Percentiles rank a stretch among this genome's conserved stretches.
Conservation (phyloP, 1,284 basidiomycete species). For the Phellopilus nigrolimitatus region DNA sequence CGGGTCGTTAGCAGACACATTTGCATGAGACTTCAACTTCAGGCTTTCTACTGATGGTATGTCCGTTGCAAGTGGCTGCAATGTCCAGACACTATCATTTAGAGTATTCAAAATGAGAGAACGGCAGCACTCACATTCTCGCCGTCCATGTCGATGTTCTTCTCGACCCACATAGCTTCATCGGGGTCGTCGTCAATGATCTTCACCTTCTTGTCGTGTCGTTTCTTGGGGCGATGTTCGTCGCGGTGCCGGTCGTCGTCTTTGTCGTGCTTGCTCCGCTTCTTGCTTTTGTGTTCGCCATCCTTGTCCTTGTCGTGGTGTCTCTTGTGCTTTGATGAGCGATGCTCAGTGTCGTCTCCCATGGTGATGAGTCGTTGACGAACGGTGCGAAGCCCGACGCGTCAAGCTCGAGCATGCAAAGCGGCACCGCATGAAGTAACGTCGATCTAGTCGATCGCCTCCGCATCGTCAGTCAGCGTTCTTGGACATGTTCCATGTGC, state of each 20-base stretch:
- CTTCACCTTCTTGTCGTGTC: conserved; percentile 34
- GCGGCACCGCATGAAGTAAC: too few relatives aligned
- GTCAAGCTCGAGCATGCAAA: too few relatives aligned
- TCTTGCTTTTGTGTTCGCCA: conserved; percentile 42
- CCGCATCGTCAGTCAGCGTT: too few relatives aligned
- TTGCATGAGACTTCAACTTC: conserved; percentile 57
- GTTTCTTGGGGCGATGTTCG: conserved; percentile 27
- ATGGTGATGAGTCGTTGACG: background rate
- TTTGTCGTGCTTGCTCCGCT: conserved; percentile 46
- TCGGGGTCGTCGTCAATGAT: conserved; percentile 66
- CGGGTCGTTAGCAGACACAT: conserved; percentile 38
- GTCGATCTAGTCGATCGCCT: too few relatives aligned
- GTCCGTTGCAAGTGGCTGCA: conserved; percentile 60
- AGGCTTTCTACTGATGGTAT: conserved; percentile 81
- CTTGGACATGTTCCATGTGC: too few relatives aligned
- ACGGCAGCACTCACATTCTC: conserved; percentile 49
- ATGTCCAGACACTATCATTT: conserved; percentile 4
- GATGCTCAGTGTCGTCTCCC: conserved; percentile 9
- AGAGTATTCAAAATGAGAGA: background rate
- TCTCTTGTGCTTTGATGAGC: conserved; percentile 33
- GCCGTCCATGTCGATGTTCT: conserved; percentile 76
- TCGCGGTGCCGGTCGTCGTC: conserved; percentile 24
- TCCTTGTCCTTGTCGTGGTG: conserved; percentile 32
- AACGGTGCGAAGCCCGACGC: background rate
- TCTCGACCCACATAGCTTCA: conserved; percentile 82